A percentile compares a stretch with the other conserved stretches of the same genome.
These are phyloP conservation scores for Pseudogymnoascus verrucosus DNA, from an alignment of 2,329 filamentous ascomycete species.

Conservation along the genomic window DNA sequence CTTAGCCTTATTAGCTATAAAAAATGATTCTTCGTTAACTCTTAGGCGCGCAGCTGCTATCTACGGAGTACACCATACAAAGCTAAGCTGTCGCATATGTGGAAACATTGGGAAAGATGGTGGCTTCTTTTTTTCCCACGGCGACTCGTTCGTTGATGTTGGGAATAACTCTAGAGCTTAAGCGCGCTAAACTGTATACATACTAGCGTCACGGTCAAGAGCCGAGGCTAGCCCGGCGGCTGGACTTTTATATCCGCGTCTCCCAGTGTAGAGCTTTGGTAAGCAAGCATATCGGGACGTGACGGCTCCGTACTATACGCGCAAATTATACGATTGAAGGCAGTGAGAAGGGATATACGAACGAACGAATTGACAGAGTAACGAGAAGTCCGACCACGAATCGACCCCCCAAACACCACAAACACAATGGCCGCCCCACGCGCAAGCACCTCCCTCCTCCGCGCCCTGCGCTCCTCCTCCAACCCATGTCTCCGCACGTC, in stretches of 20 bases:
- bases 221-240: neutral
- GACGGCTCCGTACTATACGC: neutral
- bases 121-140: no score
- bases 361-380: neutral
- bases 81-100: no score
- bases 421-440: neutral
- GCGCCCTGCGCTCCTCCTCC: no score
- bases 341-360: neutral
- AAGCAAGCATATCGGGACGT: neutral
- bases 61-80: no score
- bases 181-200: neutral
- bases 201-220: neutral
- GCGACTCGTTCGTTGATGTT: neutral
- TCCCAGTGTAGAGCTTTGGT: neutral
- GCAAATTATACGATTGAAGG: neutral
- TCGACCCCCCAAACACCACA: neutral
- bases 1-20: no score
- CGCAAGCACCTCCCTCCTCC: neutral
- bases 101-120: no score
- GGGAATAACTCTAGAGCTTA: neutral
- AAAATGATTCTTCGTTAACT: no score
- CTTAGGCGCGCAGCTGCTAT: no score
- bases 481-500: no score
- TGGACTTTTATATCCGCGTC: neutral
- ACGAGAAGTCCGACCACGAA: neutral